Base-by-base conservation (phyloP, 176 grass and related monocot genomes). In the Carex kokanica region DNA sequence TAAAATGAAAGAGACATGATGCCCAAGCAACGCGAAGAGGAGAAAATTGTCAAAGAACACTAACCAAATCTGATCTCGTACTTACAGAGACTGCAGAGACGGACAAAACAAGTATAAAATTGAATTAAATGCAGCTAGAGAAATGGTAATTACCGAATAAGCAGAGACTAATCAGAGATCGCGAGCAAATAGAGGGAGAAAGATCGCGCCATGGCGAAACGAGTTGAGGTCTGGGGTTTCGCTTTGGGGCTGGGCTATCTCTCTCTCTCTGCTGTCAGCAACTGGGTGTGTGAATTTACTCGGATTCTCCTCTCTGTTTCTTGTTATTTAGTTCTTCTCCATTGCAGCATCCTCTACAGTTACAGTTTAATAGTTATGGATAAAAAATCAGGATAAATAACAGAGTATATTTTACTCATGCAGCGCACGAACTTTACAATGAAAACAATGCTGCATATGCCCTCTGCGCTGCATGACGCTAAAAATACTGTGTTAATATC, bases 221-320 rank as follows among this genome's bases (percentile, higher is more conserved):
- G 25, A 31, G 8, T 41, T 21, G 20, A 51, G 79, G 57, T 82
- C 36, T 64, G 60, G 78, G 56, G 51, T 81, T 63, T 67, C 80
- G 20, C 60, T 82, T 66, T 45, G 59, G 56, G 29, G 55, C 21
- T 82, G 1, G 3, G 17, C 8, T 72, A 5, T 71, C 66, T 70
- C 17, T 72, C 17, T 72, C 1, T 71, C 67, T 72, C 69, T 21
- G 41, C 8, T 73, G 38, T 52, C 36, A 82, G 80, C 80, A 25
- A 64, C 73, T 82, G 61, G 80, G 80, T 82, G 60, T 82, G 80
- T 66, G 60, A 67, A 82, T 31, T 29, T 53, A 67, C 20, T 75
- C 36, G 8, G 21, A 47, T 75, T 52, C 7, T 47, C 8, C 24
- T 49, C 41, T 75, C 23, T 17, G 18, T 17, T 75, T 49, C 32